phyloP scores from a whole-genome alignment of 2,329 filamentous ascomycete genomes.

The Colletotrichum ledebouriae region DNA sequence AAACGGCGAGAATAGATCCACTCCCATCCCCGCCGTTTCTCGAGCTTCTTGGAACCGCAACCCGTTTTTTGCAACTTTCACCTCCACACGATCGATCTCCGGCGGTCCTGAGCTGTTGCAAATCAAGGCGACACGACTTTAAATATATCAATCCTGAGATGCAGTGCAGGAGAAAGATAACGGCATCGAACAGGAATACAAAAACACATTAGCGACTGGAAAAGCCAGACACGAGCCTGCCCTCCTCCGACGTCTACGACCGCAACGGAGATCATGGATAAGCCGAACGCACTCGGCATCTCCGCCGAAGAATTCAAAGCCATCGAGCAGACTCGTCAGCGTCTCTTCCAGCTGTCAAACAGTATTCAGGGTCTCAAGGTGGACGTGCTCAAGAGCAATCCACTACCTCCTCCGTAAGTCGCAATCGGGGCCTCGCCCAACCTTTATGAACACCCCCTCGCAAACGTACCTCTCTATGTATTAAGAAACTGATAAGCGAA shows the following conservation, averaged over 20 bases:
- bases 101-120: constrained; percentile 8
- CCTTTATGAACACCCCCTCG: no score
- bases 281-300: constrained; percentile 57
- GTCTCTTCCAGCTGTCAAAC: constrained; percentile 76
- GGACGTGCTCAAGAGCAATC: constrained; percentile 72
- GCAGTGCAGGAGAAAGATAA: no score
- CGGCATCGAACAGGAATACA: neutral
- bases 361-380: constrained; percentile 75
- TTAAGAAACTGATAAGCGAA: no score
- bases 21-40: constrained; percentile 21
- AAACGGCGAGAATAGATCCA: constrained; percentile 21
- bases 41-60: constrained; percentile 34
- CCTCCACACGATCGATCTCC: neutral
- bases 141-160: neutral
- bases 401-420: constrained; percentile 75
- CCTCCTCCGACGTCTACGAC: neutral
- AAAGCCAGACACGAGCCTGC: neutral
- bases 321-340: constrained; percentile 78
- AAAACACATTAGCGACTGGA: neutral
- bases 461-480: neutral
- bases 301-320: constrained; percentile 73
- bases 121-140: neutral
- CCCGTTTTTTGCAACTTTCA: constrained; percentile 16
- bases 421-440: no score
- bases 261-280: constrained; percentile 24